These are phyloP conservation scores for Boeremia exigua DNA, from an alignment of 2,329 filamentous ascomycete genomes.

Conservation along the genomic window DNA sequence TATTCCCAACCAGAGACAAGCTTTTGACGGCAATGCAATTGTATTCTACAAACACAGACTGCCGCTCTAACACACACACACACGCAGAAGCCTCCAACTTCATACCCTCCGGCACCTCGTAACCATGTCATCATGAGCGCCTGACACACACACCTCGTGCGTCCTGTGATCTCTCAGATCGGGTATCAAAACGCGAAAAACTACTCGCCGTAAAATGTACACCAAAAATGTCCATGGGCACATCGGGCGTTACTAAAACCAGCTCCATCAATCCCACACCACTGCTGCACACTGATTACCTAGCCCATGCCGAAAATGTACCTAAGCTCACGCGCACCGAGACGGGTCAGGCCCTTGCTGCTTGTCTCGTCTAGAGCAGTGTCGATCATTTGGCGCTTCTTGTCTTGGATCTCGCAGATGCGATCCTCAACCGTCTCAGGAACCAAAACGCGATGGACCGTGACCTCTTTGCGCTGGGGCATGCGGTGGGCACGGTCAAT, in stretches of 20 bases:
- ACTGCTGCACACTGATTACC: no score
- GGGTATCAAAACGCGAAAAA: conserved; percentile 14
- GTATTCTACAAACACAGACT: no score
- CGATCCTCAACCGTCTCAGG: conserved; percentile 84
- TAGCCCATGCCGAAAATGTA: conserved; percentile 67
- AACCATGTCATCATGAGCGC: neutral
- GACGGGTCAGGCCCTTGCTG: conserved; percentile 68
- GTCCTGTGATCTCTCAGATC: conserved; percentile 12
- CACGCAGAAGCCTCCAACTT: no score
- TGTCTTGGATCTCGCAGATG: conserved; percentile 78
- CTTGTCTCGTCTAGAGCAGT: conserved; percentile 80
- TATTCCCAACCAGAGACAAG: no score
- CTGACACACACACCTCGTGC: neutral
- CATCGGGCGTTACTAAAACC: no score
- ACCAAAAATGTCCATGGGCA: no score
- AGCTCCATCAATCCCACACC: no score
- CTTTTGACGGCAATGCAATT: no score
- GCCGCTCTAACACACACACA: no score
- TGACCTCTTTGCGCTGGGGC: conserved; percentile 75
- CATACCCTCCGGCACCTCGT: neutral
- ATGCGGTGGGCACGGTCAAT: conserved; percentile 90
- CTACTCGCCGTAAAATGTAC: neutral
- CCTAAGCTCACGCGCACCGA: conserved; percentile 70
- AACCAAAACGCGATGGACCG: conserved; percentile 80
- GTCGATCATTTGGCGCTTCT: conserved; percentile 78